Percentiles rank a stretch among this genome's conserved stretches.
phyloP scores from a whole-genome alignment of 495 filamentous ascomycete genomes.

The Astrocystis sublimbata region DNA sequence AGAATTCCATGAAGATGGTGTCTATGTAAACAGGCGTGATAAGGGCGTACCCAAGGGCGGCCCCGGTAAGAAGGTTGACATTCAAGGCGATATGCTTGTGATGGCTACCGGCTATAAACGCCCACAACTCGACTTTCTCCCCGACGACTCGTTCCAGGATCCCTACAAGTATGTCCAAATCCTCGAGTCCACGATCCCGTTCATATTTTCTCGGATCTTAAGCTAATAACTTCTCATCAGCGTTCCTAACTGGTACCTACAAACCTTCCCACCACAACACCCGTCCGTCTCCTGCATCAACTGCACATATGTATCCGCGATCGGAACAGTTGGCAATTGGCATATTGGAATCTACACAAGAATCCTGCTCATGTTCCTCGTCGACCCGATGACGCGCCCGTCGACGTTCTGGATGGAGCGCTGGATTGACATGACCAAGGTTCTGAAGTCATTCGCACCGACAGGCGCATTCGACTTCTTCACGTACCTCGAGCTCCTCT shows the following conservation, averaged over 20 bases:
- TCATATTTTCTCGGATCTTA: too few relatives aligned
- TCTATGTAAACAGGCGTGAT: constrained; percentile 67
- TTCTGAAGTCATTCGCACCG: constrained; percentile 67
- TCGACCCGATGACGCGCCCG: constrained; percentile 73
- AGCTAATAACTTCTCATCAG: constrained; percentile 19
- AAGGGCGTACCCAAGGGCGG: constrained; percentile 73
- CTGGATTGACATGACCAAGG: constrained; percentile 84
- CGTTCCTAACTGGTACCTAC: constrained; percentile 85
- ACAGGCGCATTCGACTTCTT: constrained; percentile 82
- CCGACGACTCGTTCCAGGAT: constrained; percentile 65
- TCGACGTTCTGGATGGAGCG: constrained; percentile 72
- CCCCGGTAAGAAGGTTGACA: constrained; percentile 61
- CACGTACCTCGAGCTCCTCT: constrained; percentile 79
- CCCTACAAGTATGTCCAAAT: too few relatives aligned
- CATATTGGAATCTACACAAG: constrained; percentile 89
- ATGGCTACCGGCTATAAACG: constrained; percentile 82
- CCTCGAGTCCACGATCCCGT: too few relatives aligned
- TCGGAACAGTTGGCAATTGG: constrained; percentile 80
- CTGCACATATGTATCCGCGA: constrained; percentile 78
- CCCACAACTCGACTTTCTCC: constrained; percentile 71
- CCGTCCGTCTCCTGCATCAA: constrained; percentile 75
- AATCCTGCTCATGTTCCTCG: constrained; percentile 81
- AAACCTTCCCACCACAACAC: constrained; percentile 71
- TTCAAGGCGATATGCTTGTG: constrained; percentile 74
- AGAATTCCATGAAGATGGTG: constrained; percentile 61